A percentile compares a stretch with the other conserved stretches of the same genome.
These are phyloP conservation scores for Hygrophorus russula DNA, from an alignment of 768 basidiomycete genomes.

Conservation along the genomic window DNA sequence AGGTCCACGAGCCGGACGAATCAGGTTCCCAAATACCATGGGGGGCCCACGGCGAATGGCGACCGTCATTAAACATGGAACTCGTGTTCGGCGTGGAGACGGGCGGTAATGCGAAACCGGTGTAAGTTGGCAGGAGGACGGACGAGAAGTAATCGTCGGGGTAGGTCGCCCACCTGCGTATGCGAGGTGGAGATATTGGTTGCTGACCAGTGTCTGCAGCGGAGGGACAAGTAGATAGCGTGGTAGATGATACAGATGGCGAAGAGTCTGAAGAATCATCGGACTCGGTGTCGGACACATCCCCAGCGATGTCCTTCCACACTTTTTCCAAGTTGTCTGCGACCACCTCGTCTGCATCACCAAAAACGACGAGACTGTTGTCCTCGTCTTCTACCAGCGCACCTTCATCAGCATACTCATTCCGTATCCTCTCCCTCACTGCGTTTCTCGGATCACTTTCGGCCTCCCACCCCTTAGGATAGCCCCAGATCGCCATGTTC, in stretches of 20 bases:
- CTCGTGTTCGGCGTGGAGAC: constrained; percentile 18
- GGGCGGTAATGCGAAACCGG: constrained; percentile 17
- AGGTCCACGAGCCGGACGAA: constrained; percentile 5
- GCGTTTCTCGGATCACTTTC: constrained; percentile 39
- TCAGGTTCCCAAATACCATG: constrained; percentile 17
- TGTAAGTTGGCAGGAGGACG: constrained; percentile 41
- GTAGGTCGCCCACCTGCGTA: constrained; percentile 49
- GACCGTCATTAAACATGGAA: constrained; percentile 16
- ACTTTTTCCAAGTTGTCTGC: constrained; percentile 9
- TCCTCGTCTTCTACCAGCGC: constrained; percentile 25
- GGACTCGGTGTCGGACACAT: not conserved
- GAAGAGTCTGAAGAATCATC: constrained; percentile 2
- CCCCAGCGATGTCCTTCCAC: constrained; percentile 2
- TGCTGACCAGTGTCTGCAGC: not conserved
- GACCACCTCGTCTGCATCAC: constrained; percentile 5
- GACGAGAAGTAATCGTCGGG: constrained; percentile 50
- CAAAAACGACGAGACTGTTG: constrained; percentile 19
- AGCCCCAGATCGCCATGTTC: constrained; percentile 64
- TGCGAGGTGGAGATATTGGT: constrained; percentile 1
- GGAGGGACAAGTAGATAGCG: not conserved
- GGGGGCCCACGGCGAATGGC: constrained; percentile 28
- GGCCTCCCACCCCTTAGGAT: constrained; percentile 62
- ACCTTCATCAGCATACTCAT: constrained; percentile 18
- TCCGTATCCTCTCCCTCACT: constrained; percentile 36
- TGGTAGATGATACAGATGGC: not conserved